Percentiles rank a stretch among this genome's conserved stretches.
These are phyloP conservation scores for Plantago coronopus DNA, from an alignment of 305 asterid genomes.

Conservation along the genomic window DNA sequence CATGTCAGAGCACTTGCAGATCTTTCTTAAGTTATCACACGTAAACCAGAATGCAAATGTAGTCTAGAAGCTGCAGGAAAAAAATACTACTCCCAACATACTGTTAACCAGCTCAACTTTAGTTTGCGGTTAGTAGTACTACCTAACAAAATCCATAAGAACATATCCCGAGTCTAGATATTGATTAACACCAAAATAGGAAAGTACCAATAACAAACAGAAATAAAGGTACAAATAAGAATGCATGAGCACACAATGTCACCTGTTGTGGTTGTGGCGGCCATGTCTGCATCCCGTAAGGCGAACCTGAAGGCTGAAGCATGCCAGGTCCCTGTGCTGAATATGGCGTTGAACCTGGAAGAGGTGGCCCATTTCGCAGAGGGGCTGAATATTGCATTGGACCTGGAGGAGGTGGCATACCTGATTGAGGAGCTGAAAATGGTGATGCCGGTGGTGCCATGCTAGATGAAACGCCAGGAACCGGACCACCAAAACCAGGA, in stretches of 20 bases:
- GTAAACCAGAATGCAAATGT: neutral
- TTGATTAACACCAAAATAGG: neutral
- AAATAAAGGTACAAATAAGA: slow-evolving; percentile 9
- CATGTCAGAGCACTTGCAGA: neutral
- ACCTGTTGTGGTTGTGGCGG: slow-evolving; percentile 83
- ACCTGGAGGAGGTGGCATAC: slow-evolving; percentile 59
- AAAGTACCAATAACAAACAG: neutral
- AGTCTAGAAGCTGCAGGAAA: neutral
- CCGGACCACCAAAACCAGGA: slow-evolving; percentile 73
- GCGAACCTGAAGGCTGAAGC: slow-evolving; percentile 56
- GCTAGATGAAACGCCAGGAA: slow-evolving; percentile 48
- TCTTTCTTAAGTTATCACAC: neutral
- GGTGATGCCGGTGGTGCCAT: slow-evolving; percentile 62
- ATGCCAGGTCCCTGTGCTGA: slow-evolving; percentile 50
- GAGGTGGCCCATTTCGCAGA: slow-evolving; percentile 52
- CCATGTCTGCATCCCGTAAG: slow-evolving; percentile 77
- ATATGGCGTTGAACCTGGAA: slow-evolving; percentile 66
- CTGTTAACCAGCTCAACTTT: neutral
- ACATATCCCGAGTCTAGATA: neutral
- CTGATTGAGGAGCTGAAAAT: slow-evolving; percentile 49
- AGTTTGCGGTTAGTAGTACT: neutral
- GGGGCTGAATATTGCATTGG: slow-evolving; percentile 58
- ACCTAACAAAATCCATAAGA: neutral
- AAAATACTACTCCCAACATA: neutral
- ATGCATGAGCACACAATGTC: slow-evolving; percentile 11